Percentiles rank a stretch among this genome's conserved stretches.
Conservation (phyloP, 2,329 filamentous ascomycete genomes). For the Cladosporium colombiae region DNA sequence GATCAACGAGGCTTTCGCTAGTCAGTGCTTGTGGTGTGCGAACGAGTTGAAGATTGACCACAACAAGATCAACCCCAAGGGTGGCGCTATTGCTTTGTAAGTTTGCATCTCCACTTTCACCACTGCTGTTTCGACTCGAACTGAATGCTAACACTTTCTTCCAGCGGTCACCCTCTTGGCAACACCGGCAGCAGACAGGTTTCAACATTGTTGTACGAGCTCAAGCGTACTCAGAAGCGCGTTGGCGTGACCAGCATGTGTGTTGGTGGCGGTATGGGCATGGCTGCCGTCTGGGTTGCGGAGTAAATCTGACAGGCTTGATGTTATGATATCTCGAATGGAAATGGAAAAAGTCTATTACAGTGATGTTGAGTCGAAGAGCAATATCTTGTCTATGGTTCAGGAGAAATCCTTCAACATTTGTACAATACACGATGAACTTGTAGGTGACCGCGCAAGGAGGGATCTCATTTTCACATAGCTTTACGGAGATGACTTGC, state of each 20-base stretch:
- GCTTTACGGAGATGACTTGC: neutral
- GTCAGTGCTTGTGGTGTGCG: constrained; percentile 90
- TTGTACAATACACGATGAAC: neutral
- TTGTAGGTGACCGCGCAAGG: neutral
- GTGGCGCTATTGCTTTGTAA: constrained; percentile 83
- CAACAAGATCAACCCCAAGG: constrained; percentile 96
- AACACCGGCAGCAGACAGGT: constrained; percentile 95
- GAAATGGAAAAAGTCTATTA: neutral
- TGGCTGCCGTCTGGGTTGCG: constrained; percentile 94
- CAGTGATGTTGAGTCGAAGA: neutral
- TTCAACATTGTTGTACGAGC: constrained; percentile 85
- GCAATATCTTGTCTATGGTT: neutral
- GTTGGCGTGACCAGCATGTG: constrained; percentile 96
- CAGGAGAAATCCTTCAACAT: neutral
- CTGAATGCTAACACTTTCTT: constrained; percentile 63
- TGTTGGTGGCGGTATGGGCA: constrained; percentile 94
- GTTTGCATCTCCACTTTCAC: constrained; percentile 13
- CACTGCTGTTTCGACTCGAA: constrained; percentile 55
- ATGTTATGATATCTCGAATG: neutral
- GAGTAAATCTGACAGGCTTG: constrained; percentile 59
- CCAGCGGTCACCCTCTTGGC: constrained; percentile 75
- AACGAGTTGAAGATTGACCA: constrained; percentile 80
- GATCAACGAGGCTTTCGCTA: constrained; percentile 99
- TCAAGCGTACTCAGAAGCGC: constrained; percentile 80
- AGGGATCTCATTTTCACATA: neutral